Evolutionary conservation across 2,329 filamentous ascomycete species (phyloP), one percentile per base, ranked within the genome.

Genomic region (Monosporascus sp.): DNA sequence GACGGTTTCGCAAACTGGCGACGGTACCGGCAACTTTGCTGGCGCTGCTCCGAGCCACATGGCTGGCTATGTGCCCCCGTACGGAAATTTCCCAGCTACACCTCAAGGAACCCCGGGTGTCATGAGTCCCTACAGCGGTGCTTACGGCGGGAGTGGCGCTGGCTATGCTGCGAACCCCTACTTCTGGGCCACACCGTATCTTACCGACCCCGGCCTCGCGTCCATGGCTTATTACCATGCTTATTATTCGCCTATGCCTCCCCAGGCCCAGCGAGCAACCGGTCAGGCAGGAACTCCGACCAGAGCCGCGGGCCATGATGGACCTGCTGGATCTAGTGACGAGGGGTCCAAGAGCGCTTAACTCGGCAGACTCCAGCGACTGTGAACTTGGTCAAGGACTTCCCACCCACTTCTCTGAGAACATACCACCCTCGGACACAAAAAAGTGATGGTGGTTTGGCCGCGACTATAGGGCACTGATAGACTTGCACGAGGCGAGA

Each of bases 131-230:
- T 60, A 56, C 51, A 50, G 54, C 20, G 38, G 56, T 6, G 19
- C 16, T 37, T 27, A 31, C 37, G 31, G 51, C 20, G 27, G 27
- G 27, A 31, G 27, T 9, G 27, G 54, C n/a, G 38, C 56, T 37
- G 37, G 54, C 11, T 63, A 60, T 46, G 63, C 60, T 38, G 51
- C 52, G 17, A 46, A 54, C 2, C 52, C 55, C 2, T 54, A 52
- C 20, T 51, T 56, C 8, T 67, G 65, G 65, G 51, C 57, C 17
- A 62, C 63, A 0, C 65, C 65, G 1, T 68, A 65, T 40, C 53
- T 68, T 26, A 58, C 62, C 24, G 65, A 66, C 35, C 61, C 60
- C 14, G 52, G 54, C 24, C 46, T 53, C n/a, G 53, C 53, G 11
- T 14, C 49, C 16, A 46, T 56, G 43, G 49, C 49, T 4, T 58